Base-by-base conservation (phyloP, 139 green algal genomes). In the Asterochloris sp. region DNA sequence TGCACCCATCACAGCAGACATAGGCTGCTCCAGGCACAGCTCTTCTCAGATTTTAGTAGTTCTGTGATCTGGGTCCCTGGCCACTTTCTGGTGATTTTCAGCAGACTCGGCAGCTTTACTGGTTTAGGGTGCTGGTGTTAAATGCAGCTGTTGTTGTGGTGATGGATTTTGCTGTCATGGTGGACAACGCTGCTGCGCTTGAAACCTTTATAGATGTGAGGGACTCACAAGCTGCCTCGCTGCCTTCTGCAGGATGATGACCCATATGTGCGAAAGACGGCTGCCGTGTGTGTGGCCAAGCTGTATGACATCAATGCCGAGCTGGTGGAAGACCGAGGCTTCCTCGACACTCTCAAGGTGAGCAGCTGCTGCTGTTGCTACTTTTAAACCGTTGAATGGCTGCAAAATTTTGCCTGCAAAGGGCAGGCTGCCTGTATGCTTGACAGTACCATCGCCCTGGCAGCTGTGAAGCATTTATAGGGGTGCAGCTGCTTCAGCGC, bases 231-330 rank as follows among this genome's bases (percentile, higher is more conserved):
- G 15, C 64, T 76, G 23, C 21, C 61, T 73, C 15, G 11, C 21
- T 28, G 24, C 17, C 28, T 23, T 11, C 66, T 80, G 76, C 91
- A 98, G 93, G 96, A 99, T 83, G 92, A 98, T 24, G 97, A 99
- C 86, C 97, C 97, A 0, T 99, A 99, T 83, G 97, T 99, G 73
- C 92, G 97, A 75, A 99, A 99, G 88, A 99, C 97, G 17, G 96
- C 97, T 14, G 97, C 97, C 0, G 90, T 99, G 28, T 99, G 97
- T 82, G 97, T 99, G 24, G 97, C 96, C 64, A 99, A 99, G 90
- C 92, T 99, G 76, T 95, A 94, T 87, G 97, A 99, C 87, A 99
- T 99, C 87, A 96, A 94, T 76, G 85, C 95, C 8, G 95, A 98
- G 89, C 85, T 99, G 73, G 97, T 99, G 73, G 93, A 98, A 84